Conservation (phyloP, 352 stramenopile species). For the Phytophthora sp. region DNA sequence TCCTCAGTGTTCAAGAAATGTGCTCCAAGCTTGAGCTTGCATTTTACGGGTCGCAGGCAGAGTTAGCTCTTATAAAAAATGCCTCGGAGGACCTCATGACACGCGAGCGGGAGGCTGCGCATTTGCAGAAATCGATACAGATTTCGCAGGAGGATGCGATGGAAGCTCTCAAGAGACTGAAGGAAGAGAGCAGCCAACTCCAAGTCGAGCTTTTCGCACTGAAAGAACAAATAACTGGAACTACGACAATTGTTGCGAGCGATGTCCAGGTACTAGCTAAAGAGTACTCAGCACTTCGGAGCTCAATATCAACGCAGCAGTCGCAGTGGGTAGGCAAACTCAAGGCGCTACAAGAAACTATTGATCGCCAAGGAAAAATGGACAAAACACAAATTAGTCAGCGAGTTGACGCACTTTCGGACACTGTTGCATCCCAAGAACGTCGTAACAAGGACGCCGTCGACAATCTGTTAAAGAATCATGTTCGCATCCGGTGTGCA, state of each 20-base stretch:
- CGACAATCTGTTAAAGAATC: slow-evolving; percentile 57
- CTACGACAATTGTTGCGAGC: slow-evolving; percentile 39
- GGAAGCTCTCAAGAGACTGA: slow-evolving; percentile 48
- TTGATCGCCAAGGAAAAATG: slow-evolving; percentile 57
- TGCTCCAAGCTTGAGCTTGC: slow-evolving; percentile 59
- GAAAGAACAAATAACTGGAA: slow-evolving; percentile 42
- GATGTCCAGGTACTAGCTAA: slow-evolving; percentile 59
- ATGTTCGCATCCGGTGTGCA: slow-evolving; percentile 52
- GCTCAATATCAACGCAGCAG: slow-evolving; percentile 44
- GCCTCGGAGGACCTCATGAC: slow-evolving; percentile 50
- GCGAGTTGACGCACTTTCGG: slow-evolving; percentile 50
- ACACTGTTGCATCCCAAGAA: slow-evolving; percentile 48
- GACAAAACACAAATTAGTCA: slow-evolving; percentile 53
- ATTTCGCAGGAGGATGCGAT: slow-evolving; percentile 54
- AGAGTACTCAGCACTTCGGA: slow-evolving; percentile 44
- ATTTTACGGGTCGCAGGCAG: slow-evolving; percentile 56
- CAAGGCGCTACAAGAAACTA: slow-evolving; percentile 44
- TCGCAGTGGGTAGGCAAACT: slow-evolving; percentile 50
- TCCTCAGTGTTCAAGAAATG: slow-evolving; percentile 47
- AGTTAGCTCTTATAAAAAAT: slow-evolving; percentile 50
- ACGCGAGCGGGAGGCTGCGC: slow-evolving; percentile 50
- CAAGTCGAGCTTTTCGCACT: slow-evolving; percentile 48
- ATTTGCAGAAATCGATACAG: slow-evolving; percentile 49
- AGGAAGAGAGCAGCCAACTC: slow-evolving; percentile 45
- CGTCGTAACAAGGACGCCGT: slow-evolving; percentile 50